Evolutionary conservation across 2,329 filamentous ascomycete species (phyloP).

Genomic region (Phyllosticta paracitricarpa): DNA sequence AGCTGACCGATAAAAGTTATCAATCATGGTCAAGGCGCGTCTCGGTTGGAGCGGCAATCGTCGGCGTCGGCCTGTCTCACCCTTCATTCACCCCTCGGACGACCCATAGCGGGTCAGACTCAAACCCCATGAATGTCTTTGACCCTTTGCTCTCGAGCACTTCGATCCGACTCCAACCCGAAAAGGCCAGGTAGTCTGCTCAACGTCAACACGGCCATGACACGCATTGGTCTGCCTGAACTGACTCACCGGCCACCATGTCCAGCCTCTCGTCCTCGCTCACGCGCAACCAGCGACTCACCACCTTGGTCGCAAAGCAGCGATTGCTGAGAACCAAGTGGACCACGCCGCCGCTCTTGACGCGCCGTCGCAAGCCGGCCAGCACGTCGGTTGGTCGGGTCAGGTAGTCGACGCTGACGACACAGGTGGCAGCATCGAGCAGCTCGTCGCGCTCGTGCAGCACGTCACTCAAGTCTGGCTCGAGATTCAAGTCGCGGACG

Average conservation of each 20-base stretch:
- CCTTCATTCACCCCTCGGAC: background rate
- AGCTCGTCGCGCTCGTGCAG: slow-evolving; percentile 9
- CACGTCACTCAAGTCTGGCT: slow-evolving; percentile 21
- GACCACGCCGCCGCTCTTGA: slow-evolving; percentile 35
- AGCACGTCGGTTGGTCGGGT: slow-evolving; percentile 38
- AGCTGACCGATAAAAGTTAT: background rate
- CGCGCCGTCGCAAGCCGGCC: slow-evolving; percentile 28
- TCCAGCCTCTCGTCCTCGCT: slow-evolving; percentile 35
- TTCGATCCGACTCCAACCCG: slow-evolving; percentile 43
- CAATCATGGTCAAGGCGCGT: background rate
- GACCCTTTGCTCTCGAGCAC: slow-evolving; percentile 26
- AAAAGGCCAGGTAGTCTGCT: slow-evolving; percentile 39
- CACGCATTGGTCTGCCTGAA: background rate
- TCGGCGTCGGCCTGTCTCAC: background rate
- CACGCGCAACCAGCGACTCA: slow-evolving; percentile 38
- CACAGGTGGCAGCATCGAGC: slow-evolving; percentile 40
- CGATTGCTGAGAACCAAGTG: slow-evolving; percentile 43
- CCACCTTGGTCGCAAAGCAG: slow-evolving; percentile 45
- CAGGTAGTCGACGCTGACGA: slow-evolving; percentile 44
- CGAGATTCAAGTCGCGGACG: slow-evolving; percentile 37
- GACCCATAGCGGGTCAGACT: background rate
- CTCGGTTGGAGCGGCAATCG: background rate
- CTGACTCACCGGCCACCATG: slow-evolving; percentile 33
- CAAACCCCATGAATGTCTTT: background rate
- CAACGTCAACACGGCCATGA: background rate